These are phyloP conservation scores for Pseudogymnoascus sp. DNA, from an alignment of 2,329 filamentous ascomycete species.

Conservation along the genomic window DNA sequence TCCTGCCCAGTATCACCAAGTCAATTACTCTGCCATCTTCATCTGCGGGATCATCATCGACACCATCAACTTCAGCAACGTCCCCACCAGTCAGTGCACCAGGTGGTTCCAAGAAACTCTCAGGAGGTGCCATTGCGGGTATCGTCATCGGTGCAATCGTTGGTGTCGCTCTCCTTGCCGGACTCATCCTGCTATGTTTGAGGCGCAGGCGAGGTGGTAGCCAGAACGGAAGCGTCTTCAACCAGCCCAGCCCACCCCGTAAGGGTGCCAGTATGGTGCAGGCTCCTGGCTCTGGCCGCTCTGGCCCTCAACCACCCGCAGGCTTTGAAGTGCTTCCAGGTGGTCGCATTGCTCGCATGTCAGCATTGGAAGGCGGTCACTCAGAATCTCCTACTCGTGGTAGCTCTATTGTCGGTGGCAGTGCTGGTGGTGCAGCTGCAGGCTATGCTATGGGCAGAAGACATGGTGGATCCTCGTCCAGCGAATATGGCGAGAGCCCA, in stretches of 20 bases:
- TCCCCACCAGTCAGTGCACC: conserved; percentile 6
- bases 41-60: conserved; percentile 30
- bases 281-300: conserved; percentile 26
- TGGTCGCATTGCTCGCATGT: conserved; percentile 90
- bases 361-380: conserved; percentile 72
- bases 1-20: conserved; percentile 65
- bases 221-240: conserved; percentile 69
- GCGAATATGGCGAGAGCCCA: conserved; percentile 63
- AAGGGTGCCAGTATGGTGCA: conserved; percentile 38
- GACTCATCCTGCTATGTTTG: conserved; percentile 42
- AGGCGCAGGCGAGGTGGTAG: conserved; percentile 48
- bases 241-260: conserved; percentile 73
- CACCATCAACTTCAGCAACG: conserved; percentile 14
- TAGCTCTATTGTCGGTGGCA: conserved; percentile 30
- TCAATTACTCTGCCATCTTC: conserved; percentile 54
- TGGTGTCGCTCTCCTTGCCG: conserved; percentile 60
- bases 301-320: conserved; percentile 33
- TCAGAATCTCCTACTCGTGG: conserved; percentile 43
- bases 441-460: conserved; percentile 40
- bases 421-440: conserved; percentile 38
- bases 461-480: conserved; percentile 59
- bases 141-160: conserved; percentile 75
- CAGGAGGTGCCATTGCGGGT: conserved; percentile 83
- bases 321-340: conserved; percentile 73
- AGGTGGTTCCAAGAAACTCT: conserved; percentile 44